Evolutionary conservation across 2,329 filamentous ascomycete species (phyloP).

Genomic region (Paraphaeosphaeria minitans): DNA sequence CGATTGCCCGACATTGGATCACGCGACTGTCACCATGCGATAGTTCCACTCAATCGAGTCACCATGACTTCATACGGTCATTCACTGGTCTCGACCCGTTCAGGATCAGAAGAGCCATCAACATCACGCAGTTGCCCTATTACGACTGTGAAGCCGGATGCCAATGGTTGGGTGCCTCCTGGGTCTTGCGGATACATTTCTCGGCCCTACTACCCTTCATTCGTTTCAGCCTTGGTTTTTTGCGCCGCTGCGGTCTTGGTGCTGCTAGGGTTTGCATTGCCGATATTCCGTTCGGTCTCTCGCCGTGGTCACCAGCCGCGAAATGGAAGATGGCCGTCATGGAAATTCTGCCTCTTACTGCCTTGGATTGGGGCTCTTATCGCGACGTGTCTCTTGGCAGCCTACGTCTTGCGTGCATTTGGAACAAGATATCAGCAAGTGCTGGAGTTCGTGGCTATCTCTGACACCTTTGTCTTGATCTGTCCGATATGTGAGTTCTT

Average conservation of each 20-base stretch:
- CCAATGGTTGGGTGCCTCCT: slow-evolving; percentile 15
- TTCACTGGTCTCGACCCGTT: not conserved
- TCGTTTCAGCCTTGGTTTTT: slow-evolving; percentile 8
- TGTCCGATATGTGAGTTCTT: slow-evolving; percentile 12
- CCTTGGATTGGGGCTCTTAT: slow-evolving; percentile 3
- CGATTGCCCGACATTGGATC: not conserved
- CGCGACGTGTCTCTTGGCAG: slow-evolving; percentile 6
- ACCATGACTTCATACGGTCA: not conserved
- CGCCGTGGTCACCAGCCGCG: not conserved
- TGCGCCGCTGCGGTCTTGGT: slow-evolving; percentile 1
- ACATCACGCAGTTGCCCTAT: slow-evolving; percentile 2
- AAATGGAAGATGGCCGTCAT: not conserved
- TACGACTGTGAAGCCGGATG: slow-evolving; percentile 8
- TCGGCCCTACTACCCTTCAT: slow-evolving; percentile 15
- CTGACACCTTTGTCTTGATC: slow-evolving; percentile 9
- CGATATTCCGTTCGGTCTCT: not conserved
- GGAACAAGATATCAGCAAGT: slow-evolving; percentile 11
- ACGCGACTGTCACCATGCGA: not conserved
- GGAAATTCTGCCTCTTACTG: not conserved
- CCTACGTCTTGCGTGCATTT: slow-evolving; percentile 12
- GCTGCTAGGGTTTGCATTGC: not conserved
- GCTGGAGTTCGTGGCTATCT: slow-evolving; percentile 9
- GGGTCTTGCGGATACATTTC: slow-evolving; percentile 14
- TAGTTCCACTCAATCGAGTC: not conserved
- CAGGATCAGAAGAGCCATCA: not conserved